Conservation (phyloP, 2,329 filamentous ascomycete species). For the Blastomyces gilchristii region DNA sequence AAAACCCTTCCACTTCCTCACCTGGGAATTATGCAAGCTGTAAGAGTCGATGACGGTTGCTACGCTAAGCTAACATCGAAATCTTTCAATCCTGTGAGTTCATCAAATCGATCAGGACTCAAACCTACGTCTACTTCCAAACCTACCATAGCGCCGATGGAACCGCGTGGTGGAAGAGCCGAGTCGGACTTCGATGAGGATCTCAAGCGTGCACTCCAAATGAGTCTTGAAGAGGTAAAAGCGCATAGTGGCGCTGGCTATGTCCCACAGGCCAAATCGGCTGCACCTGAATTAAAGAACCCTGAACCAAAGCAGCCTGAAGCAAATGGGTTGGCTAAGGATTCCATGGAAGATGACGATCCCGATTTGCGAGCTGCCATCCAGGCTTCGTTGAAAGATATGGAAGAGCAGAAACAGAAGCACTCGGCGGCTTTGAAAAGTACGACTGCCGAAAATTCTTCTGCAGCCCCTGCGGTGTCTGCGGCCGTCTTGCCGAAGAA, state of each 20-base stretch:
- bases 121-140: constrained; percentile 48
- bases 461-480: constrained; percentile 40
- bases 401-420: constrained; percentile 94
- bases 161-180: constrained; percentile 76
- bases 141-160: constrained; percentile 63
- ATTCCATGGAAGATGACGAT: constrained; percentile 65
- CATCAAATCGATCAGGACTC: constrained; percentile 32
- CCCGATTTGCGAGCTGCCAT: constrained; percentile 90
- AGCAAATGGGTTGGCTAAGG: constrained; percentile 35
- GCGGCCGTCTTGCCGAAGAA: constrained; percentile 60
- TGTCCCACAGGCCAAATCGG: constrained; percentile 50
- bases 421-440: constrained; percentile 76
- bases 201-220: constrained; percentile 81
- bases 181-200: constrained; percentile 93
- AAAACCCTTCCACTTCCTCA: constrained; percentile 84
- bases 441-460: constrained; percentile 51
- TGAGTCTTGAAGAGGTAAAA: constrained; percentile 92
- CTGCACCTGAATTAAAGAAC: constrained; percentile 15
- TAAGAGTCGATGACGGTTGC: constrained; percentile 92
- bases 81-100: constrained; percentile 34
- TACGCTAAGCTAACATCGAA: constrained; percentile 80
- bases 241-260: constrained; percentile 61
- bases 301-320: constrained; percentile 31
- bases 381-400: constrained; percentile 84
- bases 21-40: constrained; percentile 79